Evolutionary conservation across 805 yeast genomes (phyloP), one percentile per base, ranked within the genome.

Genomic region (Candida khao-thaluensis): DNA sequence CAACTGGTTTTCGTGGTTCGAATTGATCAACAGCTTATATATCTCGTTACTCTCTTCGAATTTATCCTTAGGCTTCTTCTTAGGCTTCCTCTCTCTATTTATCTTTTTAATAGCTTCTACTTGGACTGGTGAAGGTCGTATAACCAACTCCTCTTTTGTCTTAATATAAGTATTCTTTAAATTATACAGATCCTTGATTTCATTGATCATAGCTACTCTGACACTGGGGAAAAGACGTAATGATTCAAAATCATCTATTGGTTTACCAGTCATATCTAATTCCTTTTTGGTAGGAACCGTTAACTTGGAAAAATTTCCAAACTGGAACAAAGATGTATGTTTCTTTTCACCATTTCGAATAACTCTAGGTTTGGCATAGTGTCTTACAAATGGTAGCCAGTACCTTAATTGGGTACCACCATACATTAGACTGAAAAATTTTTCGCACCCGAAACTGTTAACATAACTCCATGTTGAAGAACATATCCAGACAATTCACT

Each of bases 51-150:
- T 60, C 10, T 50, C 50, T 12, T 47, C 37, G 10, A 39, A 34
- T 15, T 33, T 30, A n/a, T 36, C 28, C 21, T 57, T 60, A 15
- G 52, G 42, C 28, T 53, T 49, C 37, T 49, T 47, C 35, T 49
- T 47, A 16, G 66, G 56, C 17, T 44, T 48, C 29, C 72, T 62
- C 4, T 75, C 59, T 43, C 69, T 71, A 37, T 79, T 73, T 20
- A 79, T 62, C 41, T 66, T 71, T 49, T 77, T 72, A 29, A 86
- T 76, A 4, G 93, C 82, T 5, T 90, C 82, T 3, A 77, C 71
- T 62, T 91, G 99, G 30, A 91, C 85, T 1, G 93, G 87, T 0
- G 96, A 79, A 8, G 98, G 82, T 40, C 69, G 62, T 17, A 77
- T 57, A 2, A 42, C 52, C 27, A 68, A 43, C 24, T 58, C 64